A percentile compares a stretch with the other conserved stretches of the same genome.
Evolutionary conservation across 2,329 filamentous ascomycete genomes (phyloP).

Genomic region (Neocucurbitaria cava): DNA sequence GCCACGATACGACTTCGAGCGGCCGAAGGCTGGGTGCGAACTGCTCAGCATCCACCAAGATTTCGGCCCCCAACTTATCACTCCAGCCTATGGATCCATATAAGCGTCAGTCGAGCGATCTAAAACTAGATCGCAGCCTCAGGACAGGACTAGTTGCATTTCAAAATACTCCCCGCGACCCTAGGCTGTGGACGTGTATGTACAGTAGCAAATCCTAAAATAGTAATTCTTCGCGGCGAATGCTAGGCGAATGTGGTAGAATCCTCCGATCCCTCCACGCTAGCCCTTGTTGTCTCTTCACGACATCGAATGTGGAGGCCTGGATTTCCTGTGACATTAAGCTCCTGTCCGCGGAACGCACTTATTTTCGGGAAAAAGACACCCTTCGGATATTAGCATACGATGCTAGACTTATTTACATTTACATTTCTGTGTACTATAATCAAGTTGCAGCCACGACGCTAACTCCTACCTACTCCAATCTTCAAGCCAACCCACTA

Average conservation of each 20-base stretch:
- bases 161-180: neutral
- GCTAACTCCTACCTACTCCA: neutral
- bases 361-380: neutral
- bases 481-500: neutral
- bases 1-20: neutral
- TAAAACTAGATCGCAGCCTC: too few species aligned
- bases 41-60: slow-evolving; percentile 9
- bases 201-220: slow-evolving; percentile 7
- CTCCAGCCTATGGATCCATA: neutral
- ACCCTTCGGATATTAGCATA: neutral
- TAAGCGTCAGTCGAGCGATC: neutral
- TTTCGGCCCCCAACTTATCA: neutral
- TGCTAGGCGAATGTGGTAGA: slow-evolving; percentile 6
- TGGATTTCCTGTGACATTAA: too few species aligned
- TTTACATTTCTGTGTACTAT: too few species aligned
- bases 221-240: neutral
- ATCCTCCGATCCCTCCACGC: slow-evolving; percentile 5
- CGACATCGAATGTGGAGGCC: neutral
- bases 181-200: slow-evolving; percentile 3
- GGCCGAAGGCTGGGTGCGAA: neutral
- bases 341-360: too few species aligned
- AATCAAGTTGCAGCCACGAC: too few species aligned
- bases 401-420: neutral
- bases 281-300: too few species aligned
- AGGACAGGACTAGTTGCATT: neutral